Evolutionary conservation across 225 moss, liverwort and hornwort genomes (phyloP), one percentile per base, ranked within the genome.

Genomic region (Bryoerythrophyllum caledonicum): DNA sequence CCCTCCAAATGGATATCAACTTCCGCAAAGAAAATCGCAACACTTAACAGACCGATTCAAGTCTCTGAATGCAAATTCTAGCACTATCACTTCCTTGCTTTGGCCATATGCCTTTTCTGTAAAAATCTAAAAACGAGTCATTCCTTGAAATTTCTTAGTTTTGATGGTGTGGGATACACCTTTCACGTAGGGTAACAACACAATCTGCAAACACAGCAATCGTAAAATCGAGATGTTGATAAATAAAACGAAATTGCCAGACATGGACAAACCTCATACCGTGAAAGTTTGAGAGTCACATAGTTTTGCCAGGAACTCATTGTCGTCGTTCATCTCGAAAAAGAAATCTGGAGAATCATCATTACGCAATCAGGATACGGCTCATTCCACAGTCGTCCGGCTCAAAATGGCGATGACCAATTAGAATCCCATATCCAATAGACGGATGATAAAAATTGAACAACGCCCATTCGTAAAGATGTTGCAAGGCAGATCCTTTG

Each of bases 281-380:
- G 89, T 93, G 82, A 89, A 96, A 60, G 89, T 87, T 80, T 96
- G 89, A 59, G 90, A 78, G 61, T 90, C 82, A 28, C 87, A 81
- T 53, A 99, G 75, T 80, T 88, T 99, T 51, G 82, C 86, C 30
- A 91, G 83, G 79, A 99, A 93, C 56, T 94, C 91, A 67, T 94
- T 90, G 68, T 99, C 94, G 66, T 99, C 91, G 71, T 93, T 94
- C 87, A 99, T 88, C 81, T 99, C 97, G 72, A 99, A 99, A 81
- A 90, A 94, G 38, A 99, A 91, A 79, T 99, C 94, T 96, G 88
- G 70, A 60, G 59, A 20, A 67, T 17, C 68, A 63, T 48, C 55
- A 53, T 23, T 8, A 11, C 20, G 34, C n/a, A 73, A 53, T 70
- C 53, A 71, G 30, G 4, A 38, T 55, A 49, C 11, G 16, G 35